phyloP scores from a whole-genome alignment of 805 yeast genomes.

The Saturnispora zaruensis region DNA sequence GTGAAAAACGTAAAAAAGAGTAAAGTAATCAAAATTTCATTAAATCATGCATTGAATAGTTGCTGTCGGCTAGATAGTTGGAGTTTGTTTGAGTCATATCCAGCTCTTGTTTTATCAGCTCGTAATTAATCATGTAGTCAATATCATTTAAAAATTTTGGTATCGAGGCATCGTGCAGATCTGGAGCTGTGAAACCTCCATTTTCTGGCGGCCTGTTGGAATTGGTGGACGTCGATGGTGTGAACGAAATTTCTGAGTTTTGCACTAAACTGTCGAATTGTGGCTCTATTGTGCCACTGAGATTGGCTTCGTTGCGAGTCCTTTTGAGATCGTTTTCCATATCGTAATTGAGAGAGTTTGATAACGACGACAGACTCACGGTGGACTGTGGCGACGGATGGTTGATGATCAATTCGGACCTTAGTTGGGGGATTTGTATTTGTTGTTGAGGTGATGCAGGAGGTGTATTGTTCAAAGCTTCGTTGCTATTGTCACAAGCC shows the following conservation, averaged over 20 bases:
- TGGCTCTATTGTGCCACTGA: background rate
- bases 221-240: background rate
- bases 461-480: background rate
- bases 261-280: background rate
- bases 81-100: background rate
- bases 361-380: background rate
- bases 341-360: background rate
- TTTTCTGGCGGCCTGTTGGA: background rate
- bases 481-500: background rate
- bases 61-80: background rate
- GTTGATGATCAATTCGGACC: background rate
- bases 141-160: background rate
- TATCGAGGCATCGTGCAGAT: background rate
- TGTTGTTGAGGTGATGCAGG: background rate
- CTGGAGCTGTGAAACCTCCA: background rate
- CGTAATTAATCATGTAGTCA: background rate
- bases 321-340: background rate
- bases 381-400: background rate
- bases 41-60: background rate
- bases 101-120: background rate
- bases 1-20: background rate
- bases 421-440: background rate
- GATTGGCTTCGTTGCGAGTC: background rate
- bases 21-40: background rate
- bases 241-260: background rate